Evolutionary conservation across 1,284 basidiomycete species (phyloP).

Genomic region (Sanghuangporus sanghuang): DNA sequence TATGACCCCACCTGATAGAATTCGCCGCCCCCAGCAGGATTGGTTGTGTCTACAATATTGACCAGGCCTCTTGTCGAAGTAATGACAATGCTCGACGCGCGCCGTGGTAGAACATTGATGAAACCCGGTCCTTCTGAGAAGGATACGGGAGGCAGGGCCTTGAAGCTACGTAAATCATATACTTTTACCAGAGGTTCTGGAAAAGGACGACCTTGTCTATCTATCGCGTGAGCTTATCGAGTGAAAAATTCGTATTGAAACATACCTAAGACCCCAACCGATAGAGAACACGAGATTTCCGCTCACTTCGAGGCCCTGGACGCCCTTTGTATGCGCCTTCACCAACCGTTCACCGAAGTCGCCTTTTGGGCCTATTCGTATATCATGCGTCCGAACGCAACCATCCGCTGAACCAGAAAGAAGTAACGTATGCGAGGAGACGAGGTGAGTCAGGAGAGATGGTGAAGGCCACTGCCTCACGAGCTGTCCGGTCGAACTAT

Average conservation of each 20-base stretch:
- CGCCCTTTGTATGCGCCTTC: conserved; percentile 75
- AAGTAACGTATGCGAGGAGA: conserved; percentile 58
- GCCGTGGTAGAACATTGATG: conserved; percentile 78
- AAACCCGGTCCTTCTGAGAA: conserved; percentile 89
- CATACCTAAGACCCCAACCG: conserved; percentile 79
- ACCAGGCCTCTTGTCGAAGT: conserved; percentile 84
- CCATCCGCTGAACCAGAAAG: conserved; percentile 83
- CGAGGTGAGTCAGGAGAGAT: conserved; percentile 60
- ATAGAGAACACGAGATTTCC: conserved; percentile 82
- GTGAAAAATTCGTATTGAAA: background rate
- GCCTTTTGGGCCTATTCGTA: conserved; percentile 57
- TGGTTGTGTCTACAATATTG: conserved; percentile 83
- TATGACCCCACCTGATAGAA: conserved; percentile 63
- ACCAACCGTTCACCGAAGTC: conserved; percentile 41
- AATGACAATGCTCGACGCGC: conserved; percentile 74
- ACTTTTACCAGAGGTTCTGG: conserved; percentile 92
- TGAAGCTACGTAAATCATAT: conserved; percentile 84
- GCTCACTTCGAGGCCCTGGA: conserved; percentile 77
- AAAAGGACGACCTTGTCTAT: conserved; percentile 81
- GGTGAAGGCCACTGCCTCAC: conserved; percentile 54
- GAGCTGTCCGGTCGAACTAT: conserved; percentile 66
- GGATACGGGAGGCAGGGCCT: conserved; percentile 75
- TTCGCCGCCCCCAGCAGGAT: conserved; percentile 59
- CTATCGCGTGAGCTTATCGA: conserved; percentile 14
- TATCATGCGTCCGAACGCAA: conserved; percentile 78